These are phyloP conservation scores for Cucurbita ficifolia DNA, from an alignment of 306 rosid genomes.

Conservation along the genomic window DNA sequence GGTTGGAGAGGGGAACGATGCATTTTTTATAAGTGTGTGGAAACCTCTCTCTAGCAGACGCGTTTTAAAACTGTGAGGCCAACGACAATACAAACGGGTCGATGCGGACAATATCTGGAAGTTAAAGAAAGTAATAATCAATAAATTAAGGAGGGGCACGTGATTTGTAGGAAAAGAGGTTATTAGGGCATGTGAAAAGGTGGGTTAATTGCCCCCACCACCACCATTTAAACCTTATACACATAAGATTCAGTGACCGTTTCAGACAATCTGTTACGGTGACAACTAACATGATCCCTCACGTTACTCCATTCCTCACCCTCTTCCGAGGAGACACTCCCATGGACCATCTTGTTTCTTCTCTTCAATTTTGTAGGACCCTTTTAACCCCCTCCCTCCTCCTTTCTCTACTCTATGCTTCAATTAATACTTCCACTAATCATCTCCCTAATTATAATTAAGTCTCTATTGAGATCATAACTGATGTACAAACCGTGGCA, in stretches of 20 bases:
- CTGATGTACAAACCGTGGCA: neutral
- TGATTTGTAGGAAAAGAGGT: conserved; percentile 56
- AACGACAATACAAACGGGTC: too few relatives aligned
- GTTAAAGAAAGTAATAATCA: too few relatives aligned
- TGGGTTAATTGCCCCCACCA: conserved; percentile 41
- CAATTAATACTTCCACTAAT: neutral
- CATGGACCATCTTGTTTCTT: conserved; percentile 42
- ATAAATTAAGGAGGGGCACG: conserved; percentile 26
- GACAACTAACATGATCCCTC: conserved; percentile 75
- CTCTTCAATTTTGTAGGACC: conserved; percentile 39
- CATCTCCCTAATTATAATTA: neutral
- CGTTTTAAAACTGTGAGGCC: too few relatives aligned
- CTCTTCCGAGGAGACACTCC: conserved; percentile 37
- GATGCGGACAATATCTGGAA: neutral
- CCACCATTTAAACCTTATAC: conserved; percentile 16
- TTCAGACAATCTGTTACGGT: conserved; percentile 18
- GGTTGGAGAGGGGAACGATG: too few relatives aligned
- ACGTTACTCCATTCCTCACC: conserved; percentile 43
- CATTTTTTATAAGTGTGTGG: too few relatives aligned
- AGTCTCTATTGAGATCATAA: too few relatives aligned
- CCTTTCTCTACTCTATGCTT: neutral
- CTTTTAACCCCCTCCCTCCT: neutral
- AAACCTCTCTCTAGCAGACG: too few relatives aligned
- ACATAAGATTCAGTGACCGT: conserved; percentile 30
- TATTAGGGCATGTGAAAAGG: conserved; percentile 67